Evolutionary conservation across 2,329 filamentous ascomycete genomes (phyloP), one percentile per base, ranked within the genome.

Genomic region (Trichoderma koningiopsis): DNA sequence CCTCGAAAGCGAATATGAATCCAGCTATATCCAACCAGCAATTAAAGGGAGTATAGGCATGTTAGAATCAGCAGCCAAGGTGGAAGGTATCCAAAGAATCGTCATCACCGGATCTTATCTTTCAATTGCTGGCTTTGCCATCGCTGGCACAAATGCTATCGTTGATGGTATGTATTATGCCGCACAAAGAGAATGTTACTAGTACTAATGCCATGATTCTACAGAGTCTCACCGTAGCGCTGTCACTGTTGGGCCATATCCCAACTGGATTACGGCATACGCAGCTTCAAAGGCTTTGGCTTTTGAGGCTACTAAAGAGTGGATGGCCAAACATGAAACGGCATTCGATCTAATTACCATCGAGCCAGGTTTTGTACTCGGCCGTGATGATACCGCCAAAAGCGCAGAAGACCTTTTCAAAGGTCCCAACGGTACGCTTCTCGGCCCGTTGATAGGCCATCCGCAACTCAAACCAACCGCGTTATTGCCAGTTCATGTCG

Each of bases 41-140:
- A 72, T 83, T 33, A 74, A 78, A 57, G 79, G 79, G 13, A 82
- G 79, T 0, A 60, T 76, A 5, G 74, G 74, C 4, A 76, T 84
- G 5, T 74, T 84, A 2, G 71, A 78, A 22, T 75, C 81, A 0
- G 82, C 81, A 0, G 55, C 73, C 10, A 77, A 78, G 61, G 64
- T 68, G 8, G 70, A 72, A 1, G 75, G 73, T 0, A 75, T 85
- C 19, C 75, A 78, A 69, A 76, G 80, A 14, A 72, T 84, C 8
- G 78, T 84, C 24, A 80, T 85, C 63, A 84, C 83, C 1, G 79
- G 77, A 6, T 83, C 81, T 0, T 74, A 77, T n/a, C 73, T 71
- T 1, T 74, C 77, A 33, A 70, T 75, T 5, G 35, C 56, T 8
- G 31, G 57, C 4, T 19, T 47, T 5, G 29, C 14, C 24, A 22